Conservation (phyloP, 305 asterid species). For the Fraxinus ornus region DNA sequence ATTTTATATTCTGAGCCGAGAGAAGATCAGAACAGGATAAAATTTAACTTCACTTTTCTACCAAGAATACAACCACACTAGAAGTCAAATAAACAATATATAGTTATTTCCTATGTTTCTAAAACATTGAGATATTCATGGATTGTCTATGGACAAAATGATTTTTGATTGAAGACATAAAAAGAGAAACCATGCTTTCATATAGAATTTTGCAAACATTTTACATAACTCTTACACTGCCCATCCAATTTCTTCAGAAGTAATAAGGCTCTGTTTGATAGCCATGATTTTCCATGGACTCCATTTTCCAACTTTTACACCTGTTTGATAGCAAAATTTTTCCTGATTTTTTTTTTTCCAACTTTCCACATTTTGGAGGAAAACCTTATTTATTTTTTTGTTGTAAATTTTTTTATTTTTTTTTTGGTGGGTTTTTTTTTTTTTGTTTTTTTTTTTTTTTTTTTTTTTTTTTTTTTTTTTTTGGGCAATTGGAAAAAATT, state of each 20-base stretch:
- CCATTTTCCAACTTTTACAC: no score
- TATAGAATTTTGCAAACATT: background rate
- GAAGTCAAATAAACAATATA: background rate
- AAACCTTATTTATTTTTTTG: no score
- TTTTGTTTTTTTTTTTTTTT: no score
- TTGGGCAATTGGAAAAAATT: no score
- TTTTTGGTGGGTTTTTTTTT: no score
- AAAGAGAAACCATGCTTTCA: background rate
- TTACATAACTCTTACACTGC: background rate
- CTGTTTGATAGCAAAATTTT: no score
- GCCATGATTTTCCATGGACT: no score
- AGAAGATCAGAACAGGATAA: background rate
- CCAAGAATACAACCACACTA: background rate
- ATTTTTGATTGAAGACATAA: background rate
- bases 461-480: no score
- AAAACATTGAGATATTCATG: background rate
- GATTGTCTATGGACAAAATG: background rate
- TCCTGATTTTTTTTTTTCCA: no score
- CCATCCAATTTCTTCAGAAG: background rate
- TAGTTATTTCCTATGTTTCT: background rate
- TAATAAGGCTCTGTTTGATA: no score
- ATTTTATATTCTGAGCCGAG: background rate
- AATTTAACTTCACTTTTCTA: background rate
- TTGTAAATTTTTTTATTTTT: no score
- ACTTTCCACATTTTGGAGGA: no score